Conservation (phyloP, 78 protist species). For the Protostelium mycophagum region DNA sequence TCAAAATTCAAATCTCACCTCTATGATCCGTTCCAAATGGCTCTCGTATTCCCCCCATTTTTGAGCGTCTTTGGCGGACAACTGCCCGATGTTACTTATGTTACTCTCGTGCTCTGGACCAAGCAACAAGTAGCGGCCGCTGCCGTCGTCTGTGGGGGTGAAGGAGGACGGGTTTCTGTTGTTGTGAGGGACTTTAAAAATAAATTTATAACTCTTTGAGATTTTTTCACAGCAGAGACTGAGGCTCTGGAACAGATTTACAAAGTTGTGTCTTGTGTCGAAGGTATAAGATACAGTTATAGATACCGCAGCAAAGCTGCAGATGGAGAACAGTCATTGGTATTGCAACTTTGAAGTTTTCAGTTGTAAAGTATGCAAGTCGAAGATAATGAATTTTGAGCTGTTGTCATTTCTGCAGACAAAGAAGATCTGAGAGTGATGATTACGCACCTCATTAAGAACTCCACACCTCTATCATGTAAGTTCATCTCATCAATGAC, state of each 20-base stretch:
- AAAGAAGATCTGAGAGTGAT: not conserved
- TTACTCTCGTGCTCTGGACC: slow-evolving; percentile 13
- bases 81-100: slow-evolving; percentile 3
- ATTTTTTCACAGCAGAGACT: not conserved
- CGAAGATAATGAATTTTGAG: too few species aligned
- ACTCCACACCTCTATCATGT: slow-evolving; percentile 14
- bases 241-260: too few species aligned
- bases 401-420: too few species aligned
- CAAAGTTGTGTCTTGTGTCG: too few species aligned
- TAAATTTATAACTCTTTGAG: not conserved
- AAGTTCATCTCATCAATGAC: slow-evolving; percentile 35
- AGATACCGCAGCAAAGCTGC: too few species aligned
- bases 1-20: not conserved
- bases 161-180: slow-evolving; percentile 58
- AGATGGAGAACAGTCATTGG: too few species aligned
- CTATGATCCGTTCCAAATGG: not conserved
- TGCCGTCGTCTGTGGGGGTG: slow-evolving; percentile 33
- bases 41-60: slow-evolving; percentile 11
- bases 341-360: too few species aligned
- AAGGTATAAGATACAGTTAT: too few species aligned
- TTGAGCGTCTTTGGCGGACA: slow-evolving; percentile 19
- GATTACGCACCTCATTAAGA: slow-evolving; percentile 1
- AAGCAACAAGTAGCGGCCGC: slow-evolving; percentile 25
- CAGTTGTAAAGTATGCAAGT: too few species aligned
- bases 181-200: not conserved